Conservation (phyloP, 805 yeast species). For the Candida cerambycidarum region DNA sequence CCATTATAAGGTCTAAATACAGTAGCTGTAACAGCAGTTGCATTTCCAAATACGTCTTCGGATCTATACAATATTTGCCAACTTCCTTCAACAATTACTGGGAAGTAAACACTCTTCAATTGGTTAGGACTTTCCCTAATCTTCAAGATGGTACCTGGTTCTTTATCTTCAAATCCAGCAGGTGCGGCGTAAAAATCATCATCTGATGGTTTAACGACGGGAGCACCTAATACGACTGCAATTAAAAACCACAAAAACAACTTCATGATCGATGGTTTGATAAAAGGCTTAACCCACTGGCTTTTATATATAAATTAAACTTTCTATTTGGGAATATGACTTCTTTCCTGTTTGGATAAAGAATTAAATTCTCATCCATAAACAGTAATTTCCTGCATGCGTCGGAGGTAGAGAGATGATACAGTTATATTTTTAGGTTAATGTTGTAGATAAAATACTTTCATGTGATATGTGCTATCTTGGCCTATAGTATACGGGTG, state of each 20-base stretch:
- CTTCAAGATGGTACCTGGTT: slow-evolving; percentile 24
- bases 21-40: slow-evolving; percentile 25
- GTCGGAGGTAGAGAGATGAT: too few species aligned
- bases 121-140: slow-evolving; percentile 20
- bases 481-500: too few species aligned
- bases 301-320: too few species aligned
- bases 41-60: slow-evolving; percentile 24
- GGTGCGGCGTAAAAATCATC: slow-evolving; percentile 28
- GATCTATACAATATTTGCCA: slow-evolving; percentile 26
- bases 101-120: slow-evolving; percentile 19
- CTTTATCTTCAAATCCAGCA: slow-evolving; percentile 18
- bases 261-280: neutral
- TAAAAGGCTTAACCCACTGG: too few species aligned
- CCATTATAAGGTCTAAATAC: slow-evolving; percentile 29
- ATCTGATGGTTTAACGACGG: slow-evolving; percentile 15
- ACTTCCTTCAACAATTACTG: slow-evolving; percentile 20
- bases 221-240: slow-evolving; percentile 10
- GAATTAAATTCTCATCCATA: too few species aligned
- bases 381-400: neutral
- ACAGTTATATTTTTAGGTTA: too few species aligned
- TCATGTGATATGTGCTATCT: too few species aligned
- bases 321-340: too few species aligned
- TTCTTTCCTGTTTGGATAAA: neutral
- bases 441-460: too few species aligned
- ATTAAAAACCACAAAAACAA: slow-evolving; percentile 9